Evolutionary conservation across 1,284 basidiomycete species (phyloP).

Genomic region (Sporisorium exsertum): DNA sequence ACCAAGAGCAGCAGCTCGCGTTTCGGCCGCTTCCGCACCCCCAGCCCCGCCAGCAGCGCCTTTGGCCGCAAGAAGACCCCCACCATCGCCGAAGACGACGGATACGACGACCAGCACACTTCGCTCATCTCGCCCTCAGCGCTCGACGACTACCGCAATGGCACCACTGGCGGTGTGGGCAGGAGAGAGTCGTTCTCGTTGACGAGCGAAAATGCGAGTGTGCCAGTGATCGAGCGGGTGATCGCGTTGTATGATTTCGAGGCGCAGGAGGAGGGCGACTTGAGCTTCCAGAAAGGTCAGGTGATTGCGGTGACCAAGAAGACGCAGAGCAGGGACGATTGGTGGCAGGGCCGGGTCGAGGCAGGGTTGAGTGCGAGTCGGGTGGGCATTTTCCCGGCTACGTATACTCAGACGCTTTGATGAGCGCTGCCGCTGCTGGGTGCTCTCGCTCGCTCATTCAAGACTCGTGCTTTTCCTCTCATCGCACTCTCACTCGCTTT

Average conservation of each 20-base stretch:
- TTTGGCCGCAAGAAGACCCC: slow-evolving; percentile 41
- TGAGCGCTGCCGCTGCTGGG: no score
- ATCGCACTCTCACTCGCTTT: no score
- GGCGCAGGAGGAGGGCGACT: slow-evolving; percentile 58
- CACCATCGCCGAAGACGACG: slow-evolving; percentile 35
- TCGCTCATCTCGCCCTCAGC: slow-evolving; percentile 17
- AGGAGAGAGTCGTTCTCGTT: slow-evolving; percentile 26
- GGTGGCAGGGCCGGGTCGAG: slow-evolving; percentile 64
- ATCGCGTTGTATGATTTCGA: slow-evolving; percentile 64
- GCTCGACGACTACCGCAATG: slow-evolving; percentile 8
- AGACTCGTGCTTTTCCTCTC: no score
- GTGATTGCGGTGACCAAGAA: slow-evolving; percentile 62
- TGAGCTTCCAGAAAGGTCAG: slow-evolving; percentile 63
- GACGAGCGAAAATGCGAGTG: slow-evolving; percentile 26
- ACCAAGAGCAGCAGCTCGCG: slow-evolving; percentile 25
- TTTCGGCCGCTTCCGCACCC: slow-evolving; percentile 39
- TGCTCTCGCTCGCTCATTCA: no score
- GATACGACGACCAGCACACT: slow-evolving; percentile 7
- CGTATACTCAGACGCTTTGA: slow-evolving; percentile 38
- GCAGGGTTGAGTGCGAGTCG: slow-evolving; percentile 36
- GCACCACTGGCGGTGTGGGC: not conserved
- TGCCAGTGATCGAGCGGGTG: slow-evolving; percentile 48
- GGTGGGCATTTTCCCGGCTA: slow-evolving; percentile 47
- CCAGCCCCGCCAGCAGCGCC: slow-evolving; percentile 33
- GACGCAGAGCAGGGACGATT: slow-evolving; percentile 59